phyloP scores from a whole-genome alignment of 2,329 filamentous ascomycete species.

The Pyricularia pennisetigena region DNA sequence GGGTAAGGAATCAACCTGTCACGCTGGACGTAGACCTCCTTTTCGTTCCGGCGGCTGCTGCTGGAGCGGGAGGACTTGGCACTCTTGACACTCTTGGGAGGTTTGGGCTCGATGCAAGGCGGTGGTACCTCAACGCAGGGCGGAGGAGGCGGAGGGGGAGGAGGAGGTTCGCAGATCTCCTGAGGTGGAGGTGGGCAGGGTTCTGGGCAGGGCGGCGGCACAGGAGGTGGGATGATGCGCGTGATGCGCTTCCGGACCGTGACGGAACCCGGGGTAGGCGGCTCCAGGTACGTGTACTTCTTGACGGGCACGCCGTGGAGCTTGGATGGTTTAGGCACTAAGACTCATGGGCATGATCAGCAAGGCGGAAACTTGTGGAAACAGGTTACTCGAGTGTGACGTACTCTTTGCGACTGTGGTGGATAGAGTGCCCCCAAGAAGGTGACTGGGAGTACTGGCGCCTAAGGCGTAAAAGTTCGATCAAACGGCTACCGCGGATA shows the following conservation, averaged over 20 bases:
- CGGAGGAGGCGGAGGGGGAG: constrained; percentile 8
- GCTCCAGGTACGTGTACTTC: constrained; percentile 30
- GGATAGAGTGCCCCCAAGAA: neutral
- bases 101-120: constrained; percentile 14
- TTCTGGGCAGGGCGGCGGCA: constrained; percentile 7
- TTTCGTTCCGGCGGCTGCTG: constrained; percentile 12
- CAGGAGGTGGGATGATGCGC: constrained; percentile 24
- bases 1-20: constrained; percentile 35
- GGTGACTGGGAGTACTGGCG: neutral
- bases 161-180: constrained; percentile 10
- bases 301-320: constrained; percentile 17
- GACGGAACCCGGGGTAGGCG: constrained; percentile 23
- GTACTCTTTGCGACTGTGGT: neutral
- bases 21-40: constrained; percentile 41
- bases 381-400: neutral
- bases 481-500: neutral
- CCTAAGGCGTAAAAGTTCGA: neutral
- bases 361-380: neutral
- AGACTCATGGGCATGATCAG: neutral
- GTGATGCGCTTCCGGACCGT: constrained; percentile 26
- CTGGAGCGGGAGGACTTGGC: constrained; percentile 4
- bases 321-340: constrained; percentile 10
- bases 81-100: constrained; percentile 10
- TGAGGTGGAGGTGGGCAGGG: constrained; percentile 12
- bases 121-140: constrained; percentile 10